Percentiles rank a stretch among this genome's conserved stretches.
Conservation (phyloP, 2,329 filamentous ascomycete genomes). For the Fusarium xylarioides region DNA sequence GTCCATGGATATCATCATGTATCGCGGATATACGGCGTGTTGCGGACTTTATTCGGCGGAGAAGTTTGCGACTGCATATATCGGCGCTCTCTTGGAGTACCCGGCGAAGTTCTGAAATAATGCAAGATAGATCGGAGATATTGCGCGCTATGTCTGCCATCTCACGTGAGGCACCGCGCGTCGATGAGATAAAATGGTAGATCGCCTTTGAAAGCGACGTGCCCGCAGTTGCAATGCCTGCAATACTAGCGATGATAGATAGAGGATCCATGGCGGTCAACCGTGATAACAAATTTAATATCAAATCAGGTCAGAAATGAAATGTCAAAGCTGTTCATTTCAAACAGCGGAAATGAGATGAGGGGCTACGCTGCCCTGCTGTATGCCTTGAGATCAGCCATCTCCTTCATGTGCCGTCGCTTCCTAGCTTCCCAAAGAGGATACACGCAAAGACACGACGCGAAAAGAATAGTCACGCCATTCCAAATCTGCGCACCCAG, state of each 20-base stretch:
- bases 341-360: background rate
- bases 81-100: background rate
- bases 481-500: background rate
- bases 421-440: background rate
- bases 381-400: background rate
- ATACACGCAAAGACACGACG: background rate
- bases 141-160: background rate
- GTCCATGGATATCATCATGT: background rate
- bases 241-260: background rate
- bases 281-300: fast-evolving
- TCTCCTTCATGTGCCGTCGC: background rate
- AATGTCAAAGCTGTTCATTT: background rate
- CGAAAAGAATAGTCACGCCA: background rate
- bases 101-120: background rate
- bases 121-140: background rate
- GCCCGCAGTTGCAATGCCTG: background rate
- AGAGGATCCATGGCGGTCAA: background rate
- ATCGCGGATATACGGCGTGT: background rate
- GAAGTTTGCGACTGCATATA: background rate
- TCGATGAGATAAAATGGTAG: background rate
- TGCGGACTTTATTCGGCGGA: background rate
- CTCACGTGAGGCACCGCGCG: background rate
- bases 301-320: fast-evolving
- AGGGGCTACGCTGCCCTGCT: background rate
- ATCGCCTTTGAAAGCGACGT: background rate